Evolutionary conservation across 164 flowering plant genomes (phyloP), one percentile per base, ranked within the genome.

Genomic region (Nymphaea thermarum): DNA sequence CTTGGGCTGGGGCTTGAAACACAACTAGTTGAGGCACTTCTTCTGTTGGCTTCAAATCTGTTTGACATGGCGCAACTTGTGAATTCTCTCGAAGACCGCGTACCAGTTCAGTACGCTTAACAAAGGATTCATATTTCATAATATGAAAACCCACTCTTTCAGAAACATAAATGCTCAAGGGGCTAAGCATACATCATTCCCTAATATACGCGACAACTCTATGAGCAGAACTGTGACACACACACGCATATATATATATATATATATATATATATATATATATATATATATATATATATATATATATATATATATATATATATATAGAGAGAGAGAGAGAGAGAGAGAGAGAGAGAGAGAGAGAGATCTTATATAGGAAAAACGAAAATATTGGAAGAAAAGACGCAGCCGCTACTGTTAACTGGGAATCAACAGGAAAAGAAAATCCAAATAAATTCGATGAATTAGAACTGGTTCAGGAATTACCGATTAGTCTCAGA

Each of bases 11-110:
- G 87, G 73, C 93, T 88, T 43, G 87, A 70, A 47, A 76, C 83
- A 12, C 87, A 80, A 70, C 88, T 86, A 15, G 74, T 61, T 42
- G 91, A 91, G 72, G 89, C 87, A 82, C 92, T 90, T 71, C 62
- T 75, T 43, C 45, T 43, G 68, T 88, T 83, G 70, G 75, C 72
- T 69, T 61, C 42, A 7, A 36, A 8, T 5, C 55, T 47, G 55
- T 47, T 6, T 6, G 7, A 47, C 7, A 47, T 12, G 12, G 55
- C 12, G 7, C 55, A 2, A 6, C 12, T 2, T 47, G 7, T 6
- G 2, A 7, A 47, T 47, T 3, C 11, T 47, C 11, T 12, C 3
- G 12, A 47, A 47, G 55, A 47, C 36, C 36, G 36, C 3, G 5
- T 47, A 47, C 2, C 55, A 47, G 55, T 25, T 5, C 5, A 47